Evolutionary conservation across 352 stramenopile species (phyloP).

Genomic region (Ophiocytium majus): DNA sequence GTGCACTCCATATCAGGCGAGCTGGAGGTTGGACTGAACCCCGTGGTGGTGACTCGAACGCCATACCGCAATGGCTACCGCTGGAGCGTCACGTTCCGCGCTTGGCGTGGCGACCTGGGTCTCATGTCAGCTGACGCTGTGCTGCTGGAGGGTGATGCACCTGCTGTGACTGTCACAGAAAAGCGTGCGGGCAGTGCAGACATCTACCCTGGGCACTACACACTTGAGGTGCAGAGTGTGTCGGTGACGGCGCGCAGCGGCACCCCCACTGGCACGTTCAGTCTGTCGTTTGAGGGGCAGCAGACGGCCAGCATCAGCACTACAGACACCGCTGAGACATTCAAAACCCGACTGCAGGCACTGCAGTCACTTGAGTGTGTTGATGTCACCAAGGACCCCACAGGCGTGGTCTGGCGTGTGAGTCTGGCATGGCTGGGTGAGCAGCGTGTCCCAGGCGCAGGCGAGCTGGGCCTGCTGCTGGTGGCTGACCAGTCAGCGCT

Average conservation of each 20-base stretch:
- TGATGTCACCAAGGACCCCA: slow-evolving; percentile 59
- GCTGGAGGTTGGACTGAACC: slow-evolving; percentile 68
- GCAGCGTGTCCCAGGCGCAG: slow-evolving; percentile 61
- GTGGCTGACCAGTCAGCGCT: slow-evolving; percentile 62
- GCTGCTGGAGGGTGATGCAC: slow-evolving; percentile 78
- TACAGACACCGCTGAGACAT: slow-evolving; percentile 71
- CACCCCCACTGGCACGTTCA: slow-evolving; percentile 72
- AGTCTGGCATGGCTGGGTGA: slow-evolving; percentile 78
- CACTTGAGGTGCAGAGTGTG: slow-evolving; percentile 86
- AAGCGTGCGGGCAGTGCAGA: slow-evolving; percentile 72
- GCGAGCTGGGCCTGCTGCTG: slow-evolving; percentile 75
- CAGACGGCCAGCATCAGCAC: slow-evolving; percentile 69
- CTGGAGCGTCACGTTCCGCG: slow-evolving; percentile 85
- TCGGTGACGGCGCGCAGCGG: slow-evolving; percentile 61
- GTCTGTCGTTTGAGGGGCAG: slow-evolving; percentile 80
- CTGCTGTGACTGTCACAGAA: slow-evolving; percentile 73
- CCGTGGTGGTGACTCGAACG: slow-evolving; percentile 69
- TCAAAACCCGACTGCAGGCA: slow-evolving; percentile 72
- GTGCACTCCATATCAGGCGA: slow-evolving; percentile 74
- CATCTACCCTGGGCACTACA: slow-evolving; percentile 84
- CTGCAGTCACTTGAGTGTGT: slow-evolving; percentile 70
- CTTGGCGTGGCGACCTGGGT: slow-evolving; percentile 78
- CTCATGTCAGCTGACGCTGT: slow-evolving; percentile 73
- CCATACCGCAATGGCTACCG: slow-evolving; percentile 75
- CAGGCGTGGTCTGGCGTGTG: slow-evolving; percentile 81